Conservation (phyloP, 768 basidiomycete species). For the Suillus cothurnatus region DNA sequence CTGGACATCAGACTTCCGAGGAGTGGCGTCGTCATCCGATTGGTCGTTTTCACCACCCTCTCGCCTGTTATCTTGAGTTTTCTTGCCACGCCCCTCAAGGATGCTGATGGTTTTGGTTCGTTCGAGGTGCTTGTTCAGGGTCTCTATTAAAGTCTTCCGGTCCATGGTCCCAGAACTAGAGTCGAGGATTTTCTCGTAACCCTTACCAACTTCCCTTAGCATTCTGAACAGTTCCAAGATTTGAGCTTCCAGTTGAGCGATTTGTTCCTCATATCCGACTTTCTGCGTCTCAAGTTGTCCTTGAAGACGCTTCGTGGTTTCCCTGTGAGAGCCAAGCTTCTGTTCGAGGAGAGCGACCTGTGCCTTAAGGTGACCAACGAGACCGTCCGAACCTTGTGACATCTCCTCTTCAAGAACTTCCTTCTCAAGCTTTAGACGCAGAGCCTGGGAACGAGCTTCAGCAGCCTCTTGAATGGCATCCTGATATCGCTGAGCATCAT, state of each 20-base stretch:
- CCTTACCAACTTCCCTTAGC: conserved; percentile 82
- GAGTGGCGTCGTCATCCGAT: conserved; percentile 53
- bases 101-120: conserved; percentile 83
- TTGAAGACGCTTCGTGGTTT: conserved; percentile 75
- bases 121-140: conserved; percentile 81
- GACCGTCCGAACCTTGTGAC: conserved; percentile 76
- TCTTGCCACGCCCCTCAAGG: conserved; percentile 68
- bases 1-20: conserved; percentile 52
- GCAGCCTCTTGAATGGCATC: conserved; percentile 76
- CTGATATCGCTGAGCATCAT: conserved; percentile 84
- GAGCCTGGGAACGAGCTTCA: conserved; percentile 62
- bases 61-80: conserved; percentile 27
- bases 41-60: conserved; percentile 28
- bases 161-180: conserved; percentile 65
- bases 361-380: conserved; percentile 79
- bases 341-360: conserved; percentile 73
- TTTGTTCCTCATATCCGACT: conserved; percentile 79
- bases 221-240: conserved; percentile 94
- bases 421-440: conserved; percentile 78
- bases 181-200: conserved; percentile 75
- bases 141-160: conserved; percentile 76
- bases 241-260: conserved; percentile 87
- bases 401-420: conserved; percentile 82
- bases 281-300: conserved; percentile 79
- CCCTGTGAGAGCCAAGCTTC: conserved; percentile 75